These are phyloP conservation scores for Pseudohyphozyma bogoriensis DNA, from an alignment of 768 basidiomycete species.

Conservation along the genomic window DNA sequence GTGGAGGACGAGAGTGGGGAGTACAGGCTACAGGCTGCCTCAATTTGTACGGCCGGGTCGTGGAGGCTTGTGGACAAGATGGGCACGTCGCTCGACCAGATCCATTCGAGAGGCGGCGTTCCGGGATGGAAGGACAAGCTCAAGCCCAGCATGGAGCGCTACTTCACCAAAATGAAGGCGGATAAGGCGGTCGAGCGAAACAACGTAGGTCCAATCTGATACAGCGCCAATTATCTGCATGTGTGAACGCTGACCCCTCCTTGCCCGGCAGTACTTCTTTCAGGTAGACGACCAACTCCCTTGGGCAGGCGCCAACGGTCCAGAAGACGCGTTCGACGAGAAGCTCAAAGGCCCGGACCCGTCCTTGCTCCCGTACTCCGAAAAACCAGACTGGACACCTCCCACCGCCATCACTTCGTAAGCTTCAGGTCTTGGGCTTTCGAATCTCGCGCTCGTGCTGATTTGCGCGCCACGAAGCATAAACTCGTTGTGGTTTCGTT, in stretches of 20 bases:
- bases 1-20: slow-evolving; percentile 46
- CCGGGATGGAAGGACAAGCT: slow-evolving; percentile 63
- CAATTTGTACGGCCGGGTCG: slow-evolving; percentile 55
- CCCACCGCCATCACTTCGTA: not conserved
- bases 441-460: no score
- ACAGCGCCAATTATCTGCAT: slow-evolving; percentile 1
- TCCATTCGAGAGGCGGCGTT: slow-evolving; percentile 60
- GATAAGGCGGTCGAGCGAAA: slow-evolving; percentile 62
- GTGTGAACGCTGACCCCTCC: slow-evolving; percentile 27
- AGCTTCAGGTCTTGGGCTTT: not conserved
- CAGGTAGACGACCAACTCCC: slow-evolving; percentile 7
- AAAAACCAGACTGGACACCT: not conserved
- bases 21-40: slow-evolving; percentile 66
- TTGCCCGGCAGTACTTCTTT: not conserved
- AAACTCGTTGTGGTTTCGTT: slow-evolving; percentile 49
- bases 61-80: slow-evolving; percentile 71
- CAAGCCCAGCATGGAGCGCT: slow-evolving; percentile 55
- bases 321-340: slow-evolving; percentile 45
- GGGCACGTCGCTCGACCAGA: slow-evolving; percentile 60
- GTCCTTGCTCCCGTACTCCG: not conserved
- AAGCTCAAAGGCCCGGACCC: slow-evolving; percentile 13
- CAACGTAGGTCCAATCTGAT: slow-evolving; percentile 40
- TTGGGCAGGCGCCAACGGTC: slow-evolving; percentile 19
- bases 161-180: slow-evolving; percentile 55
- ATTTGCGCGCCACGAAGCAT: not conserved